Base-by-base conservation (phyloP, 2,329 filamentous ascomycete species). In the Fusarium sp. region DNA sequence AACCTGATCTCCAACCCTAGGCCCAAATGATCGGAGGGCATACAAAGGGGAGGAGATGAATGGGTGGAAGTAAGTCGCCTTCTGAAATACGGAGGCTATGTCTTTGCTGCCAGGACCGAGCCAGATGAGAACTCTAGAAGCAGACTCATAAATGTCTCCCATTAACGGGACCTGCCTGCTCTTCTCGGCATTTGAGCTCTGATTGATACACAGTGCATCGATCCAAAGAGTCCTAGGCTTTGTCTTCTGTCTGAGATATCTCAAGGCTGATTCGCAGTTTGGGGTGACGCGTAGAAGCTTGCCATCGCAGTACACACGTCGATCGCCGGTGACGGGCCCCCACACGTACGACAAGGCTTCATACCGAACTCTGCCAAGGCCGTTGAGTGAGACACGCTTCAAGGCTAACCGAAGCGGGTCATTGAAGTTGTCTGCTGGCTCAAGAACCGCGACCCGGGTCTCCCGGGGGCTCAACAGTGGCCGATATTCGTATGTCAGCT, bases 61-160 rank as follows among this genome's bases (percentile, higher is more conserved):
- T 1, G 65, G 65, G 31, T 85, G 84, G 84, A 89, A 16, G 47
- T 51, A 37, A 8, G 23, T 64, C 28, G 55, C 68, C 8, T 52
- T 44, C 15, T 40, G 55, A 11, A 66, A 66, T 1, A 66, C 66
- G 10, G 34, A 40, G 16, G 62, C 60, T 2, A 68, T 63, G 37
- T 69, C 43, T 34, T 57, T 31, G 28, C 46, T 65, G 37, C 65
- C 63, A 50, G 62, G 54, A 0, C 74, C 72, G n/a, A 77, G 62
- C 71, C 71, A 74, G 31, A 75, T 67, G 8, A 74, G 58, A 13
- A 75, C 74, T 11, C 65, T 51, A 3, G 47, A 62, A 15, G 75
- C 75, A n/a, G 61, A 54, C 23, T 67, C 59, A 40, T 75, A 77
- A 11, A 76, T 76, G 5, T 60, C 50, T 1, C 65, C 66, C 67